Base-by-base conservation (phyloP, 202 grass and related monocot species). In the Miscanthus sacchariflorus region DNA sequence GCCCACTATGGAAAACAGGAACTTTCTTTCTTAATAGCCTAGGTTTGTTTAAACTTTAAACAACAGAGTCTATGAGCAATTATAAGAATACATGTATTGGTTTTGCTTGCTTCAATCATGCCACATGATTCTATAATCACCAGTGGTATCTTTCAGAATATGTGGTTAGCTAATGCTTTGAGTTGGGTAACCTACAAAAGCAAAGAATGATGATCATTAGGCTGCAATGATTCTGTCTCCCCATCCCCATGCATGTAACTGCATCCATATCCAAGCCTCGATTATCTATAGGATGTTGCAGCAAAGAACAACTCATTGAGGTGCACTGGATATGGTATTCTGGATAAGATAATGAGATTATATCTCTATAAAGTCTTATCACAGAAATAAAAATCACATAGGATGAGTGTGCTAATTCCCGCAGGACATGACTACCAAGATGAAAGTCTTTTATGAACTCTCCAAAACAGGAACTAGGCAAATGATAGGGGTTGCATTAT, bases 11-110 rank as follows among this genome's bases (percentile, higher is more conserved):
- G 28, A 30, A 30, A 30, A 30, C 28, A 30, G 28, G 28, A 30
- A 30, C 54, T 58, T 58, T 33, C 13, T 74, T 17, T 35, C 50
- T 80, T 67, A 74, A 70, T 80, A 69, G 39, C 23, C 6, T 68
- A 82, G 58, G 15, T 72, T 46, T 46, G 84, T 56, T 54, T 67
- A 66, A 81, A 87, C 19, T 30, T 30, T 30, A 30, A 30, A 35
- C 33, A 87, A 25, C 2, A 3, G 45, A 48, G 27, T 64, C 24
- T 30, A 24, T 63, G 15, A 64, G 5, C 14, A 25, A 84, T 49
- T 76, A 40, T 23, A 79, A 73, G n/a, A 0, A 72, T 2, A 49
- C 0, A 52, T 54, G 43, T 81, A 27, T 42, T 75, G 3, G 33
- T 4, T 74, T 67, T 5, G 72, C n/a, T 74, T 74, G 21, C 27